A percentile compares a stretch with the other conserved stretches of the same genome.
phyloP scores from a whole-genome alignment of 805 yeast genomes.

The Wickerhamomyces tratensis region DNA sequence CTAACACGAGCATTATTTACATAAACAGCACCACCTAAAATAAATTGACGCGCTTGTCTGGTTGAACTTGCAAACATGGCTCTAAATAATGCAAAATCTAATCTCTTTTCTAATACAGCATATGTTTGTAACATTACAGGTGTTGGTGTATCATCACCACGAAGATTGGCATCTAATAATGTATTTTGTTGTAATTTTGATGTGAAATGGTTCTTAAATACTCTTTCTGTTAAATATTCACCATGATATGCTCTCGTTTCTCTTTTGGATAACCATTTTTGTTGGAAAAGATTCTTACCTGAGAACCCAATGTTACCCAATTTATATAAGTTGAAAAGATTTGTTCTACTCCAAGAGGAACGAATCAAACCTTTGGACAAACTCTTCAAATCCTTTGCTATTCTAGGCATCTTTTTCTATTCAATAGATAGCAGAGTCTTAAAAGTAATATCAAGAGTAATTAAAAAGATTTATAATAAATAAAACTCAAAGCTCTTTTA shows the following conservation, averaged over 20 bases:
- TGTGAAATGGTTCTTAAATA: slow-evolving; percentile 67
- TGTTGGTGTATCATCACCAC: slow-evolving; percentile 51
- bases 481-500: too few species aligned
- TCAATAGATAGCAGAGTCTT: too few species aligned
- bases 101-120: slow-evolving; percentile 79
- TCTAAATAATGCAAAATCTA: slow-evolving; percentile 86
- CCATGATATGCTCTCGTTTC: slow-evolving; percentile 96
- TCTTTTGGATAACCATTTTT: slow-evolving; percentile 84
- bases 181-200: slow-evolving; percentile 75
- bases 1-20: slow-evolving; percentile 77
- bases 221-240: slow-evolving; percentile 77
- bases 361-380: slow-evolving; percentile 60
- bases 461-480: too few species aligned
- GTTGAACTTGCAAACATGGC: slow-evolving; percentile 88
- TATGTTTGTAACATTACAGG: slow-evolving; percentile 85
- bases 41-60: slow-evolving; percentile 88
- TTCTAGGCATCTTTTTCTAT: slow-evolving; percentile 42
- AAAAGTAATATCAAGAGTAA: too few species aligned
- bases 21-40: slow-evolving; percentile 68
- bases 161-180: slow-evolving; percentile 73
- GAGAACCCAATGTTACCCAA: slow-evolving; percentile 46
- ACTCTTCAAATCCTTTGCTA: slow-evolving; percentile 45
- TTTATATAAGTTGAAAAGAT: slow-evolving; percentile 81
- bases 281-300: slow-evolving; percentile 73
- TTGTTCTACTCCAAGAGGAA: slow-evolving; percentile 85